Conservation (phyloP, 2,329 filamentous ascomycete genomes). For the Thelonectria olida region DNA sequence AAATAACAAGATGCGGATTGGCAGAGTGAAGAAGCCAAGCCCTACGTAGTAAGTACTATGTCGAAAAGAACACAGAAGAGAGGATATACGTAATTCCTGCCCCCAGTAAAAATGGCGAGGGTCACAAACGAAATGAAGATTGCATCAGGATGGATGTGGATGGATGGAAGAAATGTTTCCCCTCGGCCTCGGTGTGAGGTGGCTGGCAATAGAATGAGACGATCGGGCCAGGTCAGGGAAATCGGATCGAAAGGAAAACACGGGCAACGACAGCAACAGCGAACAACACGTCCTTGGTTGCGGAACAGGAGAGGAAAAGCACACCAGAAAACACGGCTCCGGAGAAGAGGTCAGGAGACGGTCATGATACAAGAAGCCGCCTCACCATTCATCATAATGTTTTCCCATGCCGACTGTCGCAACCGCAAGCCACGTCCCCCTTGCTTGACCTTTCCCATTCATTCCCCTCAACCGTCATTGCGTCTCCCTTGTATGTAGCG, state of each 20-base stretch:
- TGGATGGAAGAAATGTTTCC: constrained; percentile 3
- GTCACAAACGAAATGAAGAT: constrained; percentile 10
- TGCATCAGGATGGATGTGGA: neutral
- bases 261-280: neutral
- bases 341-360: constrained; percentile 25
- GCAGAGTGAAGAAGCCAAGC: too few species aligned
- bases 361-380: constrained; percentile 22
- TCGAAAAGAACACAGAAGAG: neutral
- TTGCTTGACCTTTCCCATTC: too few species aligned
- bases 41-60: too few species aligned
- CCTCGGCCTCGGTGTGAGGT: neutral
- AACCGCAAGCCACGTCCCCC: neutral
- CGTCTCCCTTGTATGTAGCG: neutral
- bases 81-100: constrained; percentile 8
- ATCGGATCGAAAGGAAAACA: constrained; percentile 18
- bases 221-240: constrained; percentile 21
- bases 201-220: constrained; percentile 15
- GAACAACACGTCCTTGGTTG: constrained; percentile 7
- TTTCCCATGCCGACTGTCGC: constrained; percentile 15
- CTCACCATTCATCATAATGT: constrained; percentile 5
- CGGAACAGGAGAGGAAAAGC: constrained; percentile 7
- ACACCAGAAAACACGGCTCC: constrained; percentile 16
- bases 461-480: neutral
- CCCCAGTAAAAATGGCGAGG: neutral
- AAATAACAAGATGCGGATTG: neutral